Evolutionary conservation across 2,329 filamentous ascomycete species (phyloP), one percentile per base, ranked within the genome.

Genomic region (Pseudocercospora ulei): DNA sequence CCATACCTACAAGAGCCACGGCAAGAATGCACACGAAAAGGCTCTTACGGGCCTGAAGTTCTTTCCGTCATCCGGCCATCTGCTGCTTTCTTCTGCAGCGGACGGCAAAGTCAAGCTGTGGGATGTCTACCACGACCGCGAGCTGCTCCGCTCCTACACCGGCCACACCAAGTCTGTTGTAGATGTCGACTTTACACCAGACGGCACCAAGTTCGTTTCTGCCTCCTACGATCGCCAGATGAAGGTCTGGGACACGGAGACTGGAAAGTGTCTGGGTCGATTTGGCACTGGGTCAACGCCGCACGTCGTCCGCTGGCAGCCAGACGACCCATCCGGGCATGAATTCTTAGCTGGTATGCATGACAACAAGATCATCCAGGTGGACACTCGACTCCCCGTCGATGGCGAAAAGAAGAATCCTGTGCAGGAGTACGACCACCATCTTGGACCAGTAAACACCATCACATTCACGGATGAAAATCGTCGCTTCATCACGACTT

Each of bases 311-410:
- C 80, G 83, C 51, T 96, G 96, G 71, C 93, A 96, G 63, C 87
- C 88, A 0, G 75, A 78, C 33, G 67, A 72, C 0, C 78, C 82
- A 38, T 76, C 80, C 50, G 75, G 79, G 5, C 81, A 90, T 59
- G 88, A 96, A 62, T 98, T 98, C 63, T 65, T 98, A 39, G 87
- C 86, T 1, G 90, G 90, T 55, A 92, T 96, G 84, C 90, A 84
- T 23, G 88, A 98, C 64, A 98, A 98, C 70, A 95, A 95, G 69
- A 98, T 98, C 52, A 73, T 98, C 26, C 90, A 98, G 59, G 98
- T 92, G 63, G 90, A 98, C 62, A 87, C 79, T 2, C 76, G 92
- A 17, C 31, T 54, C 7, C 42, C 52, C 2, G 78, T 79, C 4
- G 76, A 50, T 78, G 52, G 52, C 8, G 56, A 58, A 23, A 50